Base-by-base conservation (phyloP, 805 yeast species). In the Lachancea fermentati region DNA sequence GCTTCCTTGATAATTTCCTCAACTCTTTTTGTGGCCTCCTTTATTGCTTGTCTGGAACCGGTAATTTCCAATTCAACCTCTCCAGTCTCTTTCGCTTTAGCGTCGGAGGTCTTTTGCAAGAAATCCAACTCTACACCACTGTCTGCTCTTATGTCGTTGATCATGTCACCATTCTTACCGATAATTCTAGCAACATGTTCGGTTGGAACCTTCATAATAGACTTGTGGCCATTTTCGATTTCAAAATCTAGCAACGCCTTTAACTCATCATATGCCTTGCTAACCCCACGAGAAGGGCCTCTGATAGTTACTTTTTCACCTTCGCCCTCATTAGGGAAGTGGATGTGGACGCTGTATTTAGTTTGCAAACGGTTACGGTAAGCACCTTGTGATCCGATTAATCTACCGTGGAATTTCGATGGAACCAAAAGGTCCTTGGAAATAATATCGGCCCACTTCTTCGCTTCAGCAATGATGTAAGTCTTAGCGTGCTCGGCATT, bases 281-380 rank as follows among this genome's bases (percentile, higher is more conserved):
- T 72, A 25, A 85, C 97, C 51, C 91, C 93, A 63, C 81, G 82
- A 18, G 97, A 85, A 36, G 97, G 95, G 41, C 97, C 97, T 55
- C 80, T 79, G 43, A 91, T 74, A 22, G 73, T 67, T 31, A 75
- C 69, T 31, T 83, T 79, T 51, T 85, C 93, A 42, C 68, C 69
- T 30, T 68, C 69, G 42, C 68, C 70, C 29, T 68, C 69, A 47
- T 73, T 63, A 26, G 95, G 94, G 72, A 93, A 87, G 53, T 76
- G 71, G 53, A 93, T 83, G 46, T 71, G 70, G 30, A 91, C 97
- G 47, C 75, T 76, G 68, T 93, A 91, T 64, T 86, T 87, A 43
- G 85, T 89, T 62, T 84, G 91, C 58, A 93, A 72, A 60, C 95
- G 82, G 57, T 79, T 79, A 50, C 85, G 85, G 58, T 85, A 83